phyloP scores from a whole-genome alignment of 306 rosid species.

The Quercus robur region DNA sequence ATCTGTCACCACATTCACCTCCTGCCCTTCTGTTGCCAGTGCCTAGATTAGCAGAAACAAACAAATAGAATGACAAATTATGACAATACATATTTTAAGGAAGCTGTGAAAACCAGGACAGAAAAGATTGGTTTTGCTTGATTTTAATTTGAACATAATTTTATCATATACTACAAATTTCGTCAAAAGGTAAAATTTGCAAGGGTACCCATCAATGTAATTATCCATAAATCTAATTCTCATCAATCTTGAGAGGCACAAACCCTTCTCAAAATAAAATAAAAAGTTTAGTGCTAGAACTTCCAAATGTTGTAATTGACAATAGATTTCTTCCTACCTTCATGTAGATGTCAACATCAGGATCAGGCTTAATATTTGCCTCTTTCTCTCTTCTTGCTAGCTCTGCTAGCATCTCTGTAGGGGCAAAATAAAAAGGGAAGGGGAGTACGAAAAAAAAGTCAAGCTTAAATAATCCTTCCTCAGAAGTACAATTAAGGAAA shows the following conservation, averaged over 20 bases:
- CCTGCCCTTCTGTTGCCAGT: slow-evolving; percentile 44
- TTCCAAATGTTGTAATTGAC: not conserved
- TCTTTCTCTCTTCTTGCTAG: slow-evolving; percentile 74
- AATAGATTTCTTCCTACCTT: slow-evolving; percentile 37
- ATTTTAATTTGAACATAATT: not conserved
- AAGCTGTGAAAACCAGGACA: not conserved
- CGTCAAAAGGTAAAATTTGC: no score
- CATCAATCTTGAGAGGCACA: no score
- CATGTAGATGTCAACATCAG: slow-evolving; percentile 87
- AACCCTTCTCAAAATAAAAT: no score
- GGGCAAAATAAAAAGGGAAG: not conserved
- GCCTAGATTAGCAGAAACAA: slow-evolving; percentile 30
- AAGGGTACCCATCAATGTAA: no score
- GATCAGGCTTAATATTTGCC: slow-evolving; percentile 73
- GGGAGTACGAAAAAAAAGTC: not conserved
- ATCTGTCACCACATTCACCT: slow-evolving; percentile 58
- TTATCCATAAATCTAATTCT: no score
- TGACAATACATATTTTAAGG: not conserved
- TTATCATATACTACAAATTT: not conserved
- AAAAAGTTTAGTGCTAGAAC: no score
- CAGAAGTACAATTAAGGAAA: slow-evolving; percentile 1
- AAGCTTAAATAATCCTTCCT: not conserved
- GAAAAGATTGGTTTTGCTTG: not conserved
- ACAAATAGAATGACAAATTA: not conserved
- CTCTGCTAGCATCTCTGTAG: slow-evolving; percentile 57